These are phyloP conservation scores for Lodderomyces parapsilosis DNA, from an alignment of 1,139 yeast genomes.

Conservation along the genomic window DNA sequence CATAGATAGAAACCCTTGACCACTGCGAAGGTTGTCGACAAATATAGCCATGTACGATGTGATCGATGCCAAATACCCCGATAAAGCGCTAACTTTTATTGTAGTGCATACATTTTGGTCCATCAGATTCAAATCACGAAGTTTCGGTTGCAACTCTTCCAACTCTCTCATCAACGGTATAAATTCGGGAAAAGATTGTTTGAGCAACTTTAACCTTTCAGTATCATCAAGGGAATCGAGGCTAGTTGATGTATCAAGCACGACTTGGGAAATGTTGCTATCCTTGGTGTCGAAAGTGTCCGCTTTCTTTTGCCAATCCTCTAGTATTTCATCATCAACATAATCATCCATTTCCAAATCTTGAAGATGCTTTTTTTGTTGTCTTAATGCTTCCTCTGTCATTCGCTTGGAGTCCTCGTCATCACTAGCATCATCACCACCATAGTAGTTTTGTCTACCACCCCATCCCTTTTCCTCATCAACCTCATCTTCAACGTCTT, in stretches of 20 bases:
- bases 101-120: constrained; percentile 32
- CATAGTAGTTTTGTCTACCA: constrained; percentile 67
- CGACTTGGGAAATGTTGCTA: constrained; percentile 16
- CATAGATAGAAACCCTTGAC: constrained; percentile 60
- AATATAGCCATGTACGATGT: constrained; percentile 75
- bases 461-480: constrained; percentile 80
- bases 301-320: constrained; percentile 56
- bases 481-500: constrained; percentile 47
- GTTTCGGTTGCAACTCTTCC: constrained; percentile 40
- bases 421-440: constrained; percentile 76
- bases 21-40: constrained; percentile 50
- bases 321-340: constrained; percentile 77
- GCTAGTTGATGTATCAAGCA: constrained; percentile 29
- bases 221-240: constrained; percentile 37
- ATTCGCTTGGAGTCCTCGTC: constrained; percentile 77
- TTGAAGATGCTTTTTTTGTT: constrained; percentile 80
- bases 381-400: constrained; percentile 84
- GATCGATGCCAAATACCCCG: constrained; percentile 74
- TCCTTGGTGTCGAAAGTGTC: constrained; percentile 29
- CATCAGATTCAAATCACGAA: constrained; percentile 28
- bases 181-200: constrained; percentile 79
- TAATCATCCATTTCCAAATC: constrained; percentile 82
- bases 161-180: constrained; percentile 73
- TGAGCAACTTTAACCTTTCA: constrained; percentile 49
- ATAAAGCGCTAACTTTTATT: constrained; percentile 65